These are phyloP conservation scores for Sporodiniella umbellata DNA, from an alignment of 371 early-diverging fungal species.

Conservation along the genomic window DNA sequence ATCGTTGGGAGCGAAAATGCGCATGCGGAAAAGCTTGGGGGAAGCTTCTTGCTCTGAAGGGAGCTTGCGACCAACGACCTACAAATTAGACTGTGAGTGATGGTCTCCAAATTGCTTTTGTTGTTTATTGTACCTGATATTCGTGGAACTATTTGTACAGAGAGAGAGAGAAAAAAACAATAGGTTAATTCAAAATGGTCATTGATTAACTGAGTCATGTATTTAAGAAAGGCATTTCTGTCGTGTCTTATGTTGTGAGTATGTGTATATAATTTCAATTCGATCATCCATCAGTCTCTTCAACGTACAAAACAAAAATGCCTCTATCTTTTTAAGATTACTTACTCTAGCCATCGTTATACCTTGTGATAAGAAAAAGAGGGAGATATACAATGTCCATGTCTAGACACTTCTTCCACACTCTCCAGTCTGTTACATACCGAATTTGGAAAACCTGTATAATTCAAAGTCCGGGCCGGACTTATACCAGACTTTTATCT, in stretches of 20 bases:
- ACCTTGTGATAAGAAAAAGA: slow-evolving; percentile 21
- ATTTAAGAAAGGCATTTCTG: not conserved
- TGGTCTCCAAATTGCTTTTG: not conserved
- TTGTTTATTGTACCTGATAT: slow-evolving; percentile 9
- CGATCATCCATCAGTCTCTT: not conserved
- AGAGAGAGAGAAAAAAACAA: not conserved
- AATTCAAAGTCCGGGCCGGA: slow-evolving; percentile 14
- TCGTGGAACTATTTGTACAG: slow-evolving; percentile 10
- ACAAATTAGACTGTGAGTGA: slow-evolving; percentile 5
- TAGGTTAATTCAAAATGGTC: not conserved
- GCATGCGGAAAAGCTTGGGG: slow-evolving; percentile 96
- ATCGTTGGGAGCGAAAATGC: slow-evolving; percentile 96
- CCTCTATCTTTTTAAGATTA: not conserved
- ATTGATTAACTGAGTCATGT: not conserved
- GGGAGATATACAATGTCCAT: slow-evolving; percentile 10
- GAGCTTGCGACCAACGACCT: slow-evolving; percentile 87
- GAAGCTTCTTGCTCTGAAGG: slow-evolving; percentile 88
- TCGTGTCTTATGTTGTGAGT: not conserved
- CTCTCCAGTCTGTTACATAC: not conserved
- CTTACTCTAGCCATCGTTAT: slow-evolving; percentile 34
- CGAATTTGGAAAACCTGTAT: not conserved
- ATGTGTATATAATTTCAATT: too few species aligned
- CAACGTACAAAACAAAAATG: not conserved
- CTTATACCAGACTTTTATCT: not conserved
- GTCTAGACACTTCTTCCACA: not conserved